Conservation (phyloP, 2,329 filamentous ascomycete genomes). For the Fusarium stilboides region DNA sequence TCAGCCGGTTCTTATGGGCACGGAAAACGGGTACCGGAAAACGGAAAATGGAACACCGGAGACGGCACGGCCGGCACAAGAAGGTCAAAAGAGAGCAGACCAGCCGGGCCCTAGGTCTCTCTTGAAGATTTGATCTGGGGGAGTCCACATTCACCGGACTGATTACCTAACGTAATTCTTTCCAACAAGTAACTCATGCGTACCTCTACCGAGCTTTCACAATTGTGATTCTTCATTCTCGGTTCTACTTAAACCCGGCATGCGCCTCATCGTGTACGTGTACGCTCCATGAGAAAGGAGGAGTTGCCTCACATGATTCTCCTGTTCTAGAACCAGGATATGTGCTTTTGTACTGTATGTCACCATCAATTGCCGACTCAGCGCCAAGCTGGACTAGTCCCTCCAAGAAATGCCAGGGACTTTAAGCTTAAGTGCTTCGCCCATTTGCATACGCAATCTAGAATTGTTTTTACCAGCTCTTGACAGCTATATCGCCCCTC, state of each 20-base stretch:
- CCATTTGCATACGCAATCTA: slow-evolving; percentile 36
- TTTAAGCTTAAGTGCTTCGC: slow-evolving; percentile 47
- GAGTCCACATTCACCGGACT: too few species aligned
- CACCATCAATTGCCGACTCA: slow-evolving; percentile 15
- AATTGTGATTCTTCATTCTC: not conserved
- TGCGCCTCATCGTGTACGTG: slow-evolving; percentile 27
- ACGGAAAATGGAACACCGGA: not conserved
- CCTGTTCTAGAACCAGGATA: not conserved
- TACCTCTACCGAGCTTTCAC: slow-evolving; percentile 1
- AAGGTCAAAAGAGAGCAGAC: slow-evolving; percentile 20
- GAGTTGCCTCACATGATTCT: not conserved
- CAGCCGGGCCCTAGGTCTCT: not conserved
- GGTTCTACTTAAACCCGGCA: slow-evolving; percentile 11
- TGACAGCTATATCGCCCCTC: slow-evolving; percentile 7
- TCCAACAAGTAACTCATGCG: not conserved
- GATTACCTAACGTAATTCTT: slow-evolving; percentile 13
- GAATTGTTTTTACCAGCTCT: not conserved
- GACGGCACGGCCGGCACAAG: not conserved
- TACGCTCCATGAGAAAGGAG: not conserved
- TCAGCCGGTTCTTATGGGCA: too few species aligned
- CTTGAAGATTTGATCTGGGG: too few species aligned
- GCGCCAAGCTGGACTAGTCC: slow-evolving; percentile 36
- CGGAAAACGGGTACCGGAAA: too few species aligned
- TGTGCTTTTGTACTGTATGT: slow-evolving; percentile 1
- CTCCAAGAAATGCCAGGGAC: slow-evolving; percentile 18